A percentile compares a stretch with the other conserved stretches of the same genome.
phyloP scores from a whole-genome alignment of 805 yeast genomes.

The Blastobotrys chiropterorum region DNA sequence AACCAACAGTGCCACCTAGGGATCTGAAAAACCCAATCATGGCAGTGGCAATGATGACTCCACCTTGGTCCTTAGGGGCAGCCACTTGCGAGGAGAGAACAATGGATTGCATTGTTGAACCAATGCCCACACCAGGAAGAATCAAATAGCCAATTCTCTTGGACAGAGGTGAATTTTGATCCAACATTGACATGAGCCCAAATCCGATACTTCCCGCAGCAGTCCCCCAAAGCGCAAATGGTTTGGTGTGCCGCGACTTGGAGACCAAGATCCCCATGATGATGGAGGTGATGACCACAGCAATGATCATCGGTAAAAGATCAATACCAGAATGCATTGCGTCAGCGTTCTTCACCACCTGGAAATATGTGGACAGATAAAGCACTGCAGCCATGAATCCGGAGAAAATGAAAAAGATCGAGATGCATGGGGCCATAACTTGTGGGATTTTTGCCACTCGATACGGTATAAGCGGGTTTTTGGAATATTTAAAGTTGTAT shows the following conservation, averaged over 20 bases:
- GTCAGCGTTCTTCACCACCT: constrained; percentile 37
- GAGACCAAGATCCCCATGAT: constrained; percentile 42
- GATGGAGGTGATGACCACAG: constrained; percentile 38
- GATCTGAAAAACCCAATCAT: constrained; percentile 39
- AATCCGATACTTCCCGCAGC: constrained; percentile 37
- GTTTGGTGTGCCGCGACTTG: constrained; percentile 38
- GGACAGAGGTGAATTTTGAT: constrained; percentile 32
- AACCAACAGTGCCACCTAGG: constrained; percentile 40
- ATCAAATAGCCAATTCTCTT: constrained; percentile 42
- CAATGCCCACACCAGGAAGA: constrained; percentile 41
- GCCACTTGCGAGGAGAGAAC: constrained; percentile 41
- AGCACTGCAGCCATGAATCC: constrained; percentile 40
- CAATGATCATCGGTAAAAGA: constrained; percentile 39
- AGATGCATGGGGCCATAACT: constrained; percentile 27
- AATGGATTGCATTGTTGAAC: constrained; percentile 39
- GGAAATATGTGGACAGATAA: constrained; percentile 44
- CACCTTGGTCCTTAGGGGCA: constrained; percentile 49
- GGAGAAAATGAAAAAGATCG: constrained; percentile 42
- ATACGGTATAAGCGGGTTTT: constrained; percentile 28
- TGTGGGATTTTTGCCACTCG: constrained; percentile 8
- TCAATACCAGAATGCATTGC: constrained; percentile 38
- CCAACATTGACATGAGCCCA: constrained; percentile 39
- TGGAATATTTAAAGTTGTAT: constrained; percentile 35
- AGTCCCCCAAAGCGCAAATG: constrained; percentile 34
- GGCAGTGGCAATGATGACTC: constrained; percentile 43